Base-by-base conservation (phyloP, 805 yeast genomes). In the Lipomyces sp. region DNA sequence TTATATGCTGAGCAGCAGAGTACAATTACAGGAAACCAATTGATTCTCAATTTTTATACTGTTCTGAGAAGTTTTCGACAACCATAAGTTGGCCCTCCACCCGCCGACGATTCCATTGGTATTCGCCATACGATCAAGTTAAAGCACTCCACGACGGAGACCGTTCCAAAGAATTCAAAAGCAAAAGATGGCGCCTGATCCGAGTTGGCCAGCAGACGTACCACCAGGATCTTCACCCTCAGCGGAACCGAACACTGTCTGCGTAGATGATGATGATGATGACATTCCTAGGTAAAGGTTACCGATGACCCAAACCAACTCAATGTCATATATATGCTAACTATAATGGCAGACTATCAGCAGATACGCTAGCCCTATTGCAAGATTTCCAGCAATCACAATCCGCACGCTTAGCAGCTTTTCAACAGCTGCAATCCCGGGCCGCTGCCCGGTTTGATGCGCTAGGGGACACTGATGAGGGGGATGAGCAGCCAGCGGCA, bases 331-430 rank as follows among this genome's bases (percentile, higher is more conserved):
- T 24, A 55, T 18, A 35, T 18, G 45, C 45, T 55, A 55, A 33
- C 34, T 32, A 1, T n/a, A 3, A 10, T 48, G 11, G 45, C 53
- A 67, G 71, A 30, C 78, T 85, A 37, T 81, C 87, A 3, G 80
- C 86, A 2, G 77, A 80, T 65, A 81, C 88, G 5, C 73, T 84
- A 34, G 86, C 87, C 4, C 85, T 86, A 3, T 75, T 85, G 30
- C 86, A 83, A 69, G 89, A 88, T 73, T 92, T 92, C 74, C 83
- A 81, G 72, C 77, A 78, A 53, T 92, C 92, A 73, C 90, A 92
- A 74, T 75, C 81, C 32, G 81, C 82, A 56, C 82, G 89, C 69
- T 76, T 80, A 18, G 84, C 85, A 65, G 82, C 84, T 64, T 89
- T 90, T 74, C 83, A 82, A 57, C 77, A 82, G 62, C 75, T 91